Percentiles rank a stretch among this genome's conserved stretches.
Evolutionary conservation across 768 basidiomycete genomes (phyloP).

Genomic region (Hebeloma cylindrosporum): DNA sequence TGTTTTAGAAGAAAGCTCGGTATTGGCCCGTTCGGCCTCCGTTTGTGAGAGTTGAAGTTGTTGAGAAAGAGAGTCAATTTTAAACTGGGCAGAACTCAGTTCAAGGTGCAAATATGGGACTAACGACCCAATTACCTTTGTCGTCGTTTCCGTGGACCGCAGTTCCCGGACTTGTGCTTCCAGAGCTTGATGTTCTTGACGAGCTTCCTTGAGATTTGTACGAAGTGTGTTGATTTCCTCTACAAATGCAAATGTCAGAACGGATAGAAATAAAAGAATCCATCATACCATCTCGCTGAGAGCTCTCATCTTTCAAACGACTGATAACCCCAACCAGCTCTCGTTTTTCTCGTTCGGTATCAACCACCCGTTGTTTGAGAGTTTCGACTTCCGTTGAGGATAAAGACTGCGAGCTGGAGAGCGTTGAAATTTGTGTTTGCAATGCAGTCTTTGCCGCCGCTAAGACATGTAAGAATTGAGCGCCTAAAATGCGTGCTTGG

Average conservation of each 20-base stretch:
- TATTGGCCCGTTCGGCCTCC: constrained; percentile 70
- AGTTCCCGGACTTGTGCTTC: constrained; percentile 73
- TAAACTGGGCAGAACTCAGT: constrained; percentile 58
- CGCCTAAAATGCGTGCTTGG: constrained; percentile 11
- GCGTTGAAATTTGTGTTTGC: constrained; percentile 53
- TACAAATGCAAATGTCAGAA: constrained; percentile 27
- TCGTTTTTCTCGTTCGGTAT: constrained; percentile 86
- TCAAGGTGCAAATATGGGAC: not conserved
- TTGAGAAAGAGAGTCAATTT: constrained; percentile 79
- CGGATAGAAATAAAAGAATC: constrained; percentile 1
- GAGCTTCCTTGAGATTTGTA: constrained; percentile 67
- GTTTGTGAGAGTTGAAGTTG: constrained; percentile 76
- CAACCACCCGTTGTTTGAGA: constrained; percentile 62
- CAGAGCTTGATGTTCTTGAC: constrained; percentile 67
- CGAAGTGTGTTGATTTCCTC: constrained; percentile 75
- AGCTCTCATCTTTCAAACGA: constrained; percentile 73
- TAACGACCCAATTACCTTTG: constrained; percentile 49
- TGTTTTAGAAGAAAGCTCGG: constrained; percentile 68
- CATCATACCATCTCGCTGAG: constrained; percentile 69
- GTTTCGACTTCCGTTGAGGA: constrained; percentile 62
- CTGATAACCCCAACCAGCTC: constrained; percentile 84
- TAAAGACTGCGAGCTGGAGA: constrained; percentile 59
- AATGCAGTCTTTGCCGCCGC: constrained; percentile 43
- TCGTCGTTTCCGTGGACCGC: constrained; percentile 72
- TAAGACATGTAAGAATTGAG: constrained; percentile 22